phyloP scores from a whole-genome alignment of 768 basidiomycete genomes.

The Inosperma sp. region DNA sequence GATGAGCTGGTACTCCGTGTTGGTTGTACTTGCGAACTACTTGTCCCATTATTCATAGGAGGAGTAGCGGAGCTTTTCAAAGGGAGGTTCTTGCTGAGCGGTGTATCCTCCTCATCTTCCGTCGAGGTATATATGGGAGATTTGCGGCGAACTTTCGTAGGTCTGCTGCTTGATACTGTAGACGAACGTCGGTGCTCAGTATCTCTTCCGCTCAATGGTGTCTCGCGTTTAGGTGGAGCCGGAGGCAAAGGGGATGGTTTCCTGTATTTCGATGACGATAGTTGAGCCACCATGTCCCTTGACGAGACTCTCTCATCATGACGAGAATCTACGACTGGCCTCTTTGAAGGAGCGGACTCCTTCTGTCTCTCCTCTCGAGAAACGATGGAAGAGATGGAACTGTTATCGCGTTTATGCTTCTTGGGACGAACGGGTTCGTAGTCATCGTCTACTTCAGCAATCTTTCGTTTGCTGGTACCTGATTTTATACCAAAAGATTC shows the following conservation, averaged over 20 bases:
- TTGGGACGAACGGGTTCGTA: conserved; percentile 6
- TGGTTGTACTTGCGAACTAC: conserved; percentile 15
- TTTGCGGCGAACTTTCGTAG: conserved; percentile 42
- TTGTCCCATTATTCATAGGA: conserved; percentile 18
- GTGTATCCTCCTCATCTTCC: conserved; percentile 45
- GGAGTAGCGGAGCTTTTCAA: conserved; percentile 2
- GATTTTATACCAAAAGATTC: no score
- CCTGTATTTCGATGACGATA: conserved; percentile 34
- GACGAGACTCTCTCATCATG: background rate
- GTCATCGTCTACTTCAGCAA: background rate
- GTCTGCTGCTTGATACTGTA: conserved; percentile 8
- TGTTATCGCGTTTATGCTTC: background rate
- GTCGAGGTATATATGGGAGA: conserved; percentile 67
- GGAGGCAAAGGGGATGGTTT: conserved; percentile 35
- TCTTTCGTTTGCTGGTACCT: background rate
- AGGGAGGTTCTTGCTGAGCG: conserved; percentile 5
- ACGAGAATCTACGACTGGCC: background rate
- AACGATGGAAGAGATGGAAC: conserved; percentile 1
- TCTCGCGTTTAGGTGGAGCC: conserved; percentile 16
- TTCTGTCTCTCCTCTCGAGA: conserved; percentile 2
- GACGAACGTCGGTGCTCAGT: conserved; percentile 5
- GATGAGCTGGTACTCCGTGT: conserved; percentile 26
- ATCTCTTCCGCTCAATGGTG: conserved; percentile 16
- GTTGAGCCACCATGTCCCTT: background rate
- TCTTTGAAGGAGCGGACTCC: background rate